A percentile compares a stretch with the other conserved stretches of the same genome.
Conservation (phyloP, 805 yeast genomes). For the Yamadazyma philogaea region DNA sequence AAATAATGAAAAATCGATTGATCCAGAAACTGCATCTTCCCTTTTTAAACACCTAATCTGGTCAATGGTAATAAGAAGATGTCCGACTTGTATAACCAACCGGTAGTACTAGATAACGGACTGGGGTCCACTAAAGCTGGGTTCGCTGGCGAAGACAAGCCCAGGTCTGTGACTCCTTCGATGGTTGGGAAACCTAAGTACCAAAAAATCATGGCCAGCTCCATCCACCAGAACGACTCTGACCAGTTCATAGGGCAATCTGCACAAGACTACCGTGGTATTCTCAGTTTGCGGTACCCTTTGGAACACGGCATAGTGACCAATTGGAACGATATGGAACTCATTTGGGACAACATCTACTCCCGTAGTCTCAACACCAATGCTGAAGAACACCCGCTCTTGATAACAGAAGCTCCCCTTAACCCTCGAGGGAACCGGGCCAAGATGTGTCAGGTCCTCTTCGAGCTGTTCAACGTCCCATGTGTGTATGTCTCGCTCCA, state of each 20-base stretch:
- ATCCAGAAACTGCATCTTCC: no score
- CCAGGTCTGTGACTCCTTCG: conserved; percentile 61
- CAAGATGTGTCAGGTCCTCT: conserved; percentile 58
- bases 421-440: conserved; percentile 66
- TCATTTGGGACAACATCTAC: conserved; percentile 70
- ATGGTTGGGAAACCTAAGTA: conserved; percentile 83
- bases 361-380: conserved; percentile 53
- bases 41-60: no score
- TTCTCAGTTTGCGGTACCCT: conserved; percentile 70
- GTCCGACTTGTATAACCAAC: conserved; percentile 36
- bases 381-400: conserved; percentile 80
- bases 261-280: conserved; percentile 76
- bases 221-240: conserved; percentile 45
- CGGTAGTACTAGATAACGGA: conserved; percentile 55
- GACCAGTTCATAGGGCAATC: conserved; percentile 71
- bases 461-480: conserved; percentile 72
- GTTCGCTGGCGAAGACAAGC: conserved; percentile 87
- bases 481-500: conserved; percentile 72
- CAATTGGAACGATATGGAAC: conserved; percentile 87
- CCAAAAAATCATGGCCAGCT: conserved; percentile 70
- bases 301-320: conserved; percentile 73
- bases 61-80: no score
- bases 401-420: conserved; percentile 86
- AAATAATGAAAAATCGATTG: no score
- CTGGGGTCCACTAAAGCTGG: conserved; percentile 86